Conservation (phyloP, 306 rosid genomes). For the Vigna trinervia region DNA sequence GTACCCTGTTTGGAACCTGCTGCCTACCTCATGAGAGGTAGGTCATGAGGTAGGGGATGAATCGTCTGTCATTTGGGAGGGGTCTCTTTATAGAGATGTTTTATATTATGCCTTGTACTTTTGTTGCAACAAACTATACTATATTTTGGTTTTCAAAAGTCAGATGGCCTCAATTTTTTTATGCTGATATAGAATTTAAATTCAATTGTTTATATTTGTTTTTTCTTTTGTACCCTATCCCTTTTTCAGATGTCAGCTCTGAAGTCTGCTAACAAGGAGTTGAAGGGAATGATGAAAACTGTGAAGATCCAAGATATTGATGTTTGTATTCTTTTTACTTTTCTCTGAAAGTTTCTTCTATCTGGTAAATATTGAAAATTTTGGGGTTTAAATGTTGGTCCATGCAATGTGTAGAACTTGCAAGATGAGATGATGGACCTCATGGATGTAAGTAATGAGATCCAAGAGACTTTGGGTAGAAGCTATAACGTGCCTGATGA, state of each 20-base stretch:
- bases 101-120: constrained; percentile 45
- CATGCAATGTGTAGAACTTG: constrained; percentile 64
- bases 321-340: constrained; percentile 58
- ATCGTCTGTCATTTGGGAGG: constrained; percentile 61
- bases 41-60: constrained; percentile 82
- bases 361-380: background rate
- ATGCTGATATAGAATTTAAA: background rate
- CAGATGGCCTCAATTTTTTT: constrained; percentile 32
- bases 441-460: constrained; percentile 95
- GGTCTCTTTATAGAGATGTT: constrained; percentile 52
- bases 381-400: constrained; percentile 34
- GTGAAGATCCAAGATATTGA: constrained; percentile 97
- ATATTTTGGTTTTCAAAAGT: constrained; percentile 45
- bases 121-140: constrained; percentile 35
- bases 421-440: constrained; percentile 99
- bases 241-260: constrained; percentile 81
- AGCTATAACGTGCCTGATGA: constrained; percentile 98
- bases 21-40: constrained; percentile 90
- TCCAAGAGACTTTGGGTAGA: constrained; percentile 95
- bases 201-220: constrained; percentile 25
- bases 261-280: constrained; percentile 96
- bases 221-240: constrained; percentile 4
- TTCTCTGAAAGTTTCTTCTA: constrained; percentile 40
- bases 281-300: constrained; percentile 99
- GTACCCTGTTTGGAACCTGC: constrained; percentile 80